Evolutionary conservation across 1,139 yeast genomes (phyloP).

Genomic region (Maudiozyma humilis): DNA sequence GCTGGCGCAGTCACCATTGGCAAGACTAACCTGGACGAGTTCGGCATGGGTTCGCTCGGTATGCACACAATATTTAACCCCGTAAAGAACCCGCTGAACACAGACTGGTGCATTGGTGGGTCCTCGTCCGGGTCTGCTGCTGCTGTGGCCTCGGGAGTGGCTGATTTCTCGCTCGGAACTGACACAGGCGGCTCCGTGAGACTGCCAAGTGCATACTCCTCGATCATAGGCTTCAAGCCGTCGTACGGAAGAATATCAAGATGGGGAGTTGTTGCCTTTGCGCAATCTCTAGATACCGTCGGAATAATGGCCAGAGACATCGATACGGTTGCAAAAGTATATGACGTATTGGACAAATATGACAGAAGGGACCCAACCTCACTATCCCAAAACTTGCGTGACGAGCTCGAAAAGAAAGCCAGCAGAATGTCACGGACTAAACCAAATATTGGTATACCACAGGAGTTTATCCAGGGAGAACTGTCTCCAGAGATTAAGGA

Average conservation of each 20-base stretch:
- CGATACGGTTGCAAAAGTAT: slow-evolving; percentile 41
- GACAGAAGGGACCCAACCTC: slow-evolving; percentile 82
- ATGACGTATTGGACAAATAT: slow-evolving; percentile 44
- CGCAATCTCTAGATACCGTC: slow-evolving; percentile 90
- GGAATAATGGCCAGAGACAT: slow-evolving; percentile 62
- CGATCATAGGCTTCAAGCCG: slow-evolving; percentile 82
- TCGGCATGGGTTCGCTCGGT: slow-evolving; percentile 87
- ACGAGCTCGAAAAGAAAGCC: slow-evolving; percentile 6
- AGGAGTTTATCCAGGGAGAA: slow-evolving; percentile 54
- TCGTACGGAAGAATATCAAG: slow-evolving; percentile 85
- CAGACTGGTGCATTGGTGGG: slow-evolving; percentile 60
- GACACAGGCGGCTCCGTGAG: slow-evolving; percentile 97
- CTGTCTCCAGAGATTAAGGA: slow-evolving; percentile 40
- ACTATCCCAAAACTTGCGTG: slow-evolving; percentile 37
- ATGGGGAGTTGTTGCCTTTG: slow-evolving; percentile 87
- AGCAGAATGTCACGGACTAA: slow-evolving; percentile 27
- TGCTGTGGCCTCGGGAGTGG: slow-evolving; percentile 64
- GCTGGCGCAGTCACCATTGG: slow-evolving; percentile 52
- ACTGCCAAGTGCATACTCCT: slow-evolving; percentile 82
- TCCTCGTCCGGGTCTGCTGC: slow-evolving; percentile 97
- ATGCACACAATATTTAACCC: slow-evolving; percentile 57
- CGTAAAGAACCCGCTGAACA: slow-evolving; percentile 50
- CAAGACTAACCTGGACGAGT: slow-evolving; percentile 92
- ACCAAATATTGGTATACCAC: slow-evolving; percentile 54
- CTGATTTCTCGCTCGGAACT: slow-evolving; percentile 75